Evolutionary conservation across 1,284 basidiomycete genomes (phyloP), one percentile per base, ranked within the genome.

Genomic region (Naganishia sp.): DNA sequence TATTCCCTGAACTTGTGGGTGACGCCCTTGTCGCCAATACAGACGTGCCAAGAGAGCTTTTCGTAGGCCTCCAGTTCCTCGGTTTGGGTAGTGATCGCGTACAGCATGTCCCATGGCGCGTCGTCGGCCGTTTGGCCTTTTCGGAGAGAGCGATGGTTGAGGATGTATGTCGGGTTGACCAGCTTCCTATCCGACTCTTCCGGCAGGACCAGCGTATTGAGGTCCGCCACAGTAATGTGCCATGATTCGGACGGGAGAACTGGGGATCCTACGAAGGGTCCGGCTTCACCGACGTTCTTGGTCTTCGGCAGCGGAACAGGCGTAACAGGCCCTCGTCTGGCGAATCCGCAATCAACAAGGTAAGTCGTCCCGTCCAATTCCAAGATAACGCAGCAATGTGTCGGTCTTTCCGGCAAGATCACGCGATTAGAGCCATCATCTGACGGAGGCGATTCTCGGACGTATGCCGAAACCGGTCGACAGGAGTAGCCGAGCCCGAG

Each of bases 331-430:
- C 64, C 64, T 32, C 53, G 23, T 57, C 64, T 43, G 2, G 47
- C 56, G 47, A 66, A 66, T n/a, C 64, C 64, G 39, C 56, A 56
- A 53, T 66, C 64, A 2, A 66, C 31, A 23, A 66, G 28, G 25
- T 57, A 54, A 10, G 23, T 55, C 49, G 23, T 50, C 0, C 45
- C 32, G 5, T 50, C 32, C 28, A 53, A 15, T 15, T 57, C 56
- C 11, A 66, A 25, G n/a, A 66, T 56, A 15, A 47, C 39, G 43
- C 56, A 51, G 39, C 64, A 66, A 45, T 66, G 64, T n/a, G 64
- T 66, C 31, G 64, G 55, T 41, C 57, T 18, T 61, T 49, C 15
- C 21, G 57, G 57, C 28, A 61, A 28, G 6, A 41, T 39, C 25
- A 61, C 39, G 25, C n/a, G 6, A 21, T 15, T 11, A 11, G 39